phyloP scores from a whole-genome alignment of 2,329 filamentous ascomycete species.

The Aspergillus thermomutatus region DNA sequence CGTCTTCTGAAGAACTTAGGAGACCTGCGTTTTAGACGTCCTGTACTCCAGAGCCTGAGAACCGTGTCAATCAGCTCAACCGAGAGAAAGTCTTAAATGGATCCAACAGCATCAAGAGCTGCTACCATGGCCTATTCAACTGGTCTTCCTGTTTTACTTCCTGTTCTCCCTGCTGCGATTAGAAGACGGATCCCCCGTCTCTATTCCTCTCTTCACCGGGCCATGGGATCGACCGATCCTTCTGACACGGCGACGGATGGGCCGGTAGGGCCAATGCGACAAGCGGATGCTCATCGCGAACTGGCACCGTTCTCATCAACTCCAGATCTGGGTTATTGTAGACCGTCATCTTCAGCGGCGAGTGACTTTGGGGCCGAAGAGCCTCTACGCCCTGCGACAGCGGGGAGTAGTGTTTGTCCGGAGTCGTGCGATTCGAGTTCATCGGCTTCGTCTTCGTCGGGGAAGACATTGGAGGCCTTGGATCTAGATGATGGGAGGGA shows the following conservation, averaged over 20 bases:
- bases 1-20: not conserved
- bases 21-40: not conserved
- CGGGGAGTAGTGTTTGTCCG: constrained; percentile 9
- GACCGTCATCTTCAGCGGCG: not conserved
- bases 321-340: not conserved
- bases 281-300: not conserved
- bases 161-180: constrained; percentile 25
- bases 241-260: constrained; percentile 1
- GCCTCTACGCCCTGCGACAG: constrained; percentile 9
- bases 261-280: too few species aligned
- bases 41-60: not conserved
- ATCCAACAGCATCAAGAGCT: not conserved
- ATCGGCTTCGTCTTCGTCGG: constrained; percentile 7
- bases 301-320: not conserved
- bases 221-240: not conserved
- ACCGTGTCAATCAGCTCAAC: not conserved
- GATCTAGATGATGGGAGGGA: constrained; percentile 12
- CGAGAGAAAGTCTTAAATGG: not conserved
- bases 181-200: constrained; percentile 26
- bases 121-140: constrained; percentile 19
- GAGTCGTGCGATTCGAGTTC: constrained; percentile 5
- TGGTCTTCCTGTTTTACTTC: constrained; percentile 13
- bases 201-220: constrained; percentile 15
- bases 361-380: not conserved
- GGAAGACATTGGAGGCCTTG: constrained; percentile 18